Percentiles rank a stretch among this genome's conserved stretches.
Conservation (phyloP, 805 yeast genomes). For the Soucietia sequanensis region DNA sequence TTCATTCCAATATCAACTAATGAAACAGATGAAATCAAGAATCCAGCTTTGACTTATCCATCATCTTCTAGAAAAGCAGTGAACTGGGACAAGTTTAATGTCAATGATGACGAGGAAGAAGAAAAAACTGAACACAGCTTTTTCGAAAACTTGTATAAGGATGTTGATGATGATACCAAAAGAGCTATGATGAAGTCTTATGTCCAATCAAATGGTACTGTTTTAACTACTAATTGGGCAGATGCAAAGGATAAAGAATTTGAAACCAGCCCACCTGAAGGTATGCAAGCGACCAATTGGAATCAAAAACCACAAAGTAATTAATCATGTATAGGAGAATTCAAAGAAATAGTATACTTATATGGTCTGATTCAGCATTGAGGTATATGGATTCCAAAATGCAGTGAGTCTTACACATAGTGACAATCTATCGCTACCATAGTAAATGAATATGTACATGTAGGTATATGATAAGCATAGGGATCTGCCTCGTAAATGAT, state of each 20-base stretch:
- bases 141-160: constrained; percentile 69
- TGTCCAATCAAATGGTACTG: constrained; percentile 91
- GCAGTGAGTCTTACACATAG: too few species aligned
- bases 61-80: constrained; percentile 58
- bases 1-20: constrained; percentile 6
- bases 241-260: constrained; percentile 70
- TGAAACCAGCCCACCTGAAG: constrained; percentile 73
- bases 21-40: constrained; percentile 7
- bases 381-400: too few species aligned
- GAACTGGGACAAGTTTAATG: constrained; percentile 64
- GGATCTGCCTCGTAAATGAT: too few species aligned
- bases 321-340: too few species aligned
- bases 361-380: too few species aligned
- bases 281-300: constrained; percentile 62
- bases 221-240: constrained; percentile 89
- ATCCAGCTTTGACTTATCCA: constrained; percentile 47
- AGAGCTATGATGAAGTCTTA: constrained; percentile 98
- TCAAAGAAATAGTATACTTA: too few species aligned
- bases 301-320: constrained; percentile 13
- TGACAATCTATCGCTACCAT: too few species aligned
- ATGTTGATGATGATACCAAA: constrained; percentile 82
- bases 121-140: constrained; percentile 60
- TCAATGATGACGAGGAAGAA: constrained; percentile 44
- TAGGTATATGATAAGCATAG: too few species aligned
- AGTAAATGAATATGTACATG: too few species aligned